These are phyloP conservation scores for Carpinus fangiana DNA, from an alignment of 306 rosid species.

Conservation along the genomic window DNA sequence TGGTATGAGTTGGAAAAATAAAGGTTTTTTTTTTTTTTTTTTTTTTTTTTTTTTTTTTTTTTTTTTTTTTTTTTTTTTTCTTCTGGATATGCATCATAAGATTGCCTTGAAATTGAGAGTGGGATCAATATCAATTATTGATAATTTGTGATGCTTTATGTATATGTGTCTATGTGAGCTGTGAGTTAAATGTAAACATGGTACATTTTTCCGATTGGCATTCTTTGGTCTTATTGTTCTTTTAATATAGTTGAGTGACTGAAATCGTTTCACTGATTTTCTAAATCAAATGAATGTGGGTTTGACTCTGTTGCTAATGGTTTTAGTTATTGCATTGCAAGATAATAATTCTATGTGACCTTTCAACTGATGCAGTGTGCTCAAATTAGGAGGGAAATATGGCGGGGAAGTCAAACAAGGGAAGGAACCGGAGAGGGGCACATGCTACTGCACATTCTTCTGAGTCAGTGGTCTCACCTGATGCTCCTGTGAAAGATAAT, in stretches of 20 bases:
- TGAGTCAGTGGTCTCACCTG: slow-evolving; percentile 37
- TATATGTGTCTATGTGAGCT: background rate
- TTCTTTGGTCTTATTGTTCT: background rate
- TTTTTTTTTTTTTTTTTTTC: too few species aligned
- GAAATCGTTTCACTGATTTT: background rate
- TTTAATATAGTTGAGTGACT: background rate
- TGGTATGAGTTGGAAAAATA: background rate
- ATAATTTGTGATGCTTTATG: background rate
- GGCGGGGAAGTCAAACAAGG: slow-evolving; percentile 91
- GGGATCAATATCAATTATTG: background rate
- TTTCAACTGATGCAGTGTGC: slow-evolving; percentile 19
- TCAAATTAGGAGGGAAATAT: slow-evolving; percentile 42
- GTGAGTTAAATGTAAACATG: background rate
- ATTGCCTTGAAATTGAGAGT: background rate
- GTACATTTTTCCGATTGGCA: background rate
- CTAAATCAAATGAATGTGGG: background rate
- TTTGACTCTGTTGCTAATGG: background rate
- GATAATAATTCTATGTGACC: background rate
- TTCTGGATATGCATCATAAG: background rate
- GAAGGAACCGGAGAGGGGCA: slow-evolving; percentile 58
- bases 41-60: background rate
- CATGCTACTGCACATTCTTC: slow-evolving; percentile 34
- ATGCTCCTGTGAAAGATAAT: slow-evolving; percentile 39
- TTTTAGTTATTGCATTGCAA: background rate
- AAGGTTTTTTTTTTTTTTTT: background rate